A percentile compares a stretch with the other conserved stretches of the same genome.
Evolutionary conservation across 2,329 filamentous ascomycete species (phyloP).

Genomic region (Cladosporium sp.): DNA sequence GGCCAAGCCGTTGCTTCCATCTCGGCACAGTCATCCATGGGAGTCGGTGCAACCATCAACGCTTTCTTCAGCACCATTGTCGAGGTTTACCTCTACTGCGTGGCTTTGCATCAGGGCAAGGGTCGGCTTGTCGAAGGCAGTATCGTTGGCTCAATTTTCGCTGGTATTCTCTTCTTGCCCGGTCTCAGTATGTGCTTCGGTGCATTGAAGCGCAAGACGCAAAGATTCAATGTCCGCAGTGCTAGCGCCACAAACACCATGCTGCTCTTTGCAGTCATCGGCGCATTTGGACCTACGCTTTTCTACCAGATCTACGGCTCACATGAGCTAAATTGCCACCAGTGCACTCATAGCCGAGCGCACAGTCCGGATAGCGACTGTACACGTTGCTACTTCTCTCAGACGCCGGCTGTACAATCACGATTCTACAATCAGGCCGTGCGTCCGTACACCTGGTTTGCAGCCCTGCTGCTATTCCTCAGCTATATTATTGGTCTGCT

Average conservation of each 20-base stretch:
- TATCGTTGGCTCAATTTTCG: slow-evolving; percentile 96
- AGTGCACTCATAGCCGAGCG: slow-evolving; percentile 54
- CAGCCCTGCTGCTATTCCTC: slow-evolving; percentile 78
- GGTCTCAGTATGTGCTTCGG: slow-evolving; percentile 98
- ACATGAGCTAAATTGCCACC: slow-evolving; percentile 83
- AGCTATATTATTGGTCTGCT: slow-evolving; percentile 91
- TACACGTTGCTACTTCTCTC: slow-evolving; percentile 88
- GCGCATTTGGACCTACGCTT: slow-evolving; percentile 88
- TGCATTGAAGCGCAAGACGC: slow-evolving; percentile 94
- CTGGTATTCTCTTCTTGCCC: slow-evolving; percentile 88
- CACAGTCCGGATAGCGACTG: slow-evolving; percentile 63
- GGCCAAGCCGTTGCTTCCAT: slow-evolving; percentile 97
- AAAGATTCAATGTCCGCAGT: slow-evolving; percentile 94
- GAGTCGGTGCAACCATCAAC: slow-evolving; percentile 91
- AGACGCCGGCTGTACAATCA: slow-evolving; percentile 77
- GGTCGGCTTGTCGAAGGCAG: slow-evolving; percentile 90
- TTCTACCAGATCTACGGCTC: slow-evolving; percentile 99
- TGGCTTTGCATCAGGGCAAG: slow-evolving; percentile 89
- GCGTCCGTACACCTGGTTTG: slow-evolving; percentile 87
- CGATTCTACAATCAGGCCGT: slow-evolving; percentile 88
- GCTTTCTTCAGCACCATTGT: slow-evolving; percentile 97
- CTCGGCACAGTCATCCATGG: slow-evolving; percentile 98
- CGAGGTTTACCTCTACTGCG: slow-evolving; percentile 95
- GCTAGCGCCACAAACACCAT: slow-evolving; percentile 97
- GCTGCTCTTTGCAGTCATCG: slow-evolving; percentile 93